Base-by-base conservation (phyloP, 2,329 filamentous ascomycete species). In the Aspergillus ibericus region DNA sequence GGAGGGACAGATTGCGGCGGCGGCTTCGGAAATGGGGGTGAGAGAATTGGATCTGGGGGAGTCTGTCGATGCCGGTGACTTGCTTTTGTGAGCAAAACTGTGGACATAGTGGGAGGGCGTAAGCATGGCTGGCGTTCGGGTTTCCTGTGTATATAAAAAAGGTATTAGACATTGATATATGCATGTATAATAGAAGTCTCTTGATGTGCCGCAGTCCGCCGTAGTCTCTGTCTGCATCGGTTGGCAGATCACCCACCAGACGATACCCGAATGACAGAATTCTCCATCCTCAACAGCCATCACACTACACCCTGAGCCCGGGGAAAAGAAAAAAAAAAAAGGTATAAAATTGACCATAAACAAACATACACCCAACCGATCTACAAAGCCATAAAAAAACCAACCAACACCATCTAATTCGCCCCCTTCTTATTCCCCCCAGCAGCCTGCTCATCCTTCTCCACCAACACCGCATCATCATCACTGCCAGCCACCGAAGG, bases 401-500 rank as follows among this genome's bases (percentile, higher is more conserved):
- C 1, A 46, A 40, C 55, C 48, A n/a, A n/a, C n/a, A n/a, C n/a
- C 34, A 49, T 71, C 63, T 59, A 66, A 75, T 79, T 80, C 74
- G 80, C 80, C 15, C 76, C 77, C 69, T 80, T 80, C 78, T 75
- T 79, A 75, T 77, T 77, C n/a, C 58, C 60, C 42, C 56, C 44
- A 53, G 59, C 49, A 32, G 75, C 75, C 18, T 80, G 78, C 13
- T 78, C 80, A 53, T 79, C 81, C n/a, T 77, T 77, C 68, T 95
- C 90, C 50, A 96, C 91, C 63, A 96, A 78, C 22, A 96, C 90
- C 16, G 86, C 85, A 71, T 93, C 89, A 59, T 93, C 89, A 70
- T 89, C 86, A 71, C 87, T 88, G 40, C 72, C 75, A 53, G 72
- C 66, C 55, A 78, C 77, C 64, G 75, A 71, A 20, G 75, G 67